Evolutionary conservation across 768 basidiomycete genomes (phyloP).

Genomic region (Tricholoma matsutake): DNA sequence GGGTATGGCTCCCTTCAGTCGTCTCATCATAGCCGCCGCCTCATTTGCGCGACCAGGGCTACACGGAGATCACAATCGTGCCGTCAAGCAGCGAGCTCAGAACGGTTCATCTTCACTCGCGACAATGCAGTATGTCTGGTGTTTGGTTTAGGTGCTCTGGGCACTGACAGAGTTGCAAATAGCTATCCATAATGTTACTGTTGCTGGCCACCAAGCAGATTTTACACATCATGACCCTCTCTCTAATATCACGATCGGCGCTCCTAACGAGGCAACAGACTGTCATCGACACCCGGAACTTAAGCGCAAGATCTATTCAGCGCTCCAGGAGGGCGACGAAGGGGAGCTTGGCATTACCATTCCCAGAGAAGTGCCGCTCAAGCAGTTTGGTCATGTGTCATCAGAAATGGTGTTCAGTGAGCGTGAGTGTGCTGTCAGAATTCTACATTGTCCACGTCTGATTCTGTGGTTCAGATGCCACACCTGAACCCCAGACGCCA

Average conservation of each 20-base stretch:
- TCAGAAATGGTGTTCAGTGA: slow-evolving; percentile 50
- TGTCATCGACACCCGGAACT: slow-evolving; percentile 89
- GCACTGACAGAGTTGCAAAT: slow-evolving; percentile 18
- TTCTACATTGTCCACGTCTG: background rate
- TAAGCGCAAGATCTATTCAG: slow-evolving; percentile 88
- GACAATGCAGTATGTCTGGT: slow-evolving; percentile 72
- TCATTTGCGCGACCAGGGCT: slow-evolving; percentile 56
- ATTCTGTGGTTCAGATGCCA: slow-evolving; percentile 46
- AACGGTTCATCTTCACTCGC: slow-evolving; percentile 84
- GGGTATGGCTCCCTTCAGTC: slow-evolving; percentile 47
- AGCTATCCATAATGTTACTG: slow-evolving; percentile 75
- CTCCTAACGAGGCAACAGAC: slow-evolving; percentile 57
- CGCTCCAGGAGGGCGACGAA: slow-evolving; percentile 88
- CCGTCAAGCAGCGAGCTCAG: slow-evolving; percentile 78
- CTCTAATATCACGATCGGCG: slow-evolving; percentile 56
- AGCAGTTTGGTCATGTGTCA: slow-evolving; percentile 49
- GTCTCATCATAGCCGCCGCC: slow-evolving; percentile 7
- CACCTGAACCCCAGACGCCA: slow-evolving; percentile 81
- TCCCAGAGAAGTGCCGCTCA: slow-evolving; percentile 67
- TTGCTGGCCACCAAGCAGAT: slow-evolving; percentile 68
- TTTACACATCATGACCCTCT: slow-evolving; percentile 80
- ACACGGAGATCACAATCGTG: slow-evolving; percentile 87
- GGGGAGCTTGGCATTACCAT: slow-evolving; percentile 92
- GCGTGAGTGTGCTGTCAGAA: slow-evolving; percentile 37
- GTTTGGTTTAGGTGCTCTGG: background rate